Conservation (phyloP, 768 basidiomycete species). For the Leccinum pellstonianum region DNA sequence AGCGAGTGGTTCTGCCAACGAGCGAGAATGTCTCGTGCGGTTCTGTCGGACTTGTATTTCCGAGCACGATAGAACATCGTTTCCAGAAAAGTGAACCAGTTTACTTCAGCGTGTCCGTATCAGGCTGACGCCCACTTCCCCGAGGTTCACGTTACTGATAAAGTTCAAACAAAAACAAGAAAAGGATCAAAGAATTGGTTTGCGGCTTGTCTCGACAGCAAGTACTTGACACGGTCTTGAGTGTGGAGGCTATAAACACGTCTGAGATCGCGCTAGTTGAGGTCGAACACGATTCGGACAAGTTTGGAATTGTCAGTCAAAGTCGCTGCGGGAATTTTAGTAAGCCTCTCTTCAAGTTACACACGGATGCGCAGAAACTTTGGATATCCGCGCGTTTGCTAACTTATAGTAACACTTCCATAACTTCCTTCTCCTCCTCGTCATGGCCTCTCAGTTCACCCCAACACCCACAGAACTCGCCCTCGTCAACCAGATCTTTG, state of each 20-base stretch:
- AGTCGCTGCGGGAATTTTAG: slow-evolving; percentile 2
- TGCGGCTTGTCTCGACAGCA: background rate
- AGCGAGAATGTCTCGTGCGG: background rate
- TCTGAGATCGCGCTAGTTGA: too few species aligned
- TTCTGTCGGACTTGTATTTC: background rate
- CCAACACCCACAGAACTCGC: slow-evolving; percentile 50
- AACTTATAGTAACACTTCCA: slow-evolving; percentile 23
- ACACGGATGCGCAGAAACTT: slow-evolving; percentile 18
- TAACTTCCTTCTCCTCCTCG: slow-evolving; percentile 2
- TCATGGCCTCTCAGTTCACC: slow-evolving; percentile 44
- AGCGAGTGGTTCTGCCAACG: background rate
- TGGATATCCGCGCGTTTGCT: background rate
- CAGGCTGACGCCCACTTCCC: background rate
- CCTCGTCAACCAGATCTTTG: slow-evolving; percentile 73
- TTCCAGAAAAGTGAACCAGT: background rate
- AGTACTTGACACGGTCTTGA: background rate
- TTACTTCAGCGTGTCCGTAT: background rate
- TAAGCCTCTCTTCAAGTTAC: background rate
- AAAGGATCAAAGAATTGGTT: background rate
- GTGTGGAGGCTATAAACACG: background rate
- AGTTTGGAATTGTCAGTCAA: background rate
- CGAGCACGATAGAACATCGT: background rate
- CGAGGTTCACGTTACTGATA: background rate
- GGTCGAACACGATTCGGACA: background rate
- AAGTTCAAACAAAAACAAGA: background rate